A percentile compares a stretch with the other conserved stretches of the same genome.
These are phyloP conservation scores for Fraxinus paxiana DNA, from an alignment of 305 asterid species.

Conservation along the genomic window DNA sequence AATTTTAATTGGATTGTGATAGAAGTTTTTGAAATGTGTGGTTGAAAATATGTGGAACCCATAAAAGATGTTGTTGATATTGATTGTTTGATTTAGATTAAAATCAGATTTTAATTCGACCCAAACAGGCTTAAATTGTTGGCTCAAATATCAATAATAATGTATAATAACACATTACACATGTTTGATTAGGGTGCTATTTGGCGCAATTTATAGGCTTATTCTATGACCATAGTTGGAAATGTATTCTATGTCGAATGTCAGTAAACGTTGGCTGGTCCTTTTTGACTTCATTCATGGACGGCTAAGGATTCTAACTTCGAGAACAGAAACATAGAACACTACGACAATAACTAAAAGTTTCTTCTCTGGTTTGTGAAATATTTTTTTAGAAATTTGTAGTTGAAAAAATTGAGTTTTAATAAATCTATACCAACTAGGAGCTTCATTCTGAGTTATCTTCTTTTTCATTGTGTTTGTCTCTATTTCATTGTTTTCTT, in stretches of 20 bases:
- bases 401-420: background rate
- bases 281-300: conserved; percentile 22
- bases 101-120: too few relatives aligned
- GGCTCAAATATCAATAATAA: too few relatives aligned
- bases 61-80: too few relatives aligned
- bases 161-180: background rate
- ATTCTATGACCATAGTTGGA: background rate
- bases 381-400: too few relatives aligned
- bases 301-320: conserved; percentile 11
- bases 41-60: too few relatives aligned
- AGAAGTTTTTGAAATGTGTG: too few relatives aligned
- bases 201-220: conserved; percentile 18
- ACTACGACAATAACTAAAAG: background rate
- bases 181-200: conserved; percentile 27
- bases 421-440: background rate
- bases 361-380: background rate
- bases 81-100: too few relatives aligned
- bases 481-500: background rate
- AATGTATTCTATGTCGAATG: background rate
- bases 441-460: background rate
- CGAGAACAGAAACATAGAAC: background rate
- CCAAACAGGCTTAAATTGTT: too few relatives aligned
- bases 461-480: background rate
- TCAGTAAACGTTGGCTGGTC: conserved; percentile 24
- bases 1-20: too few relatives aligned